Base-by-base conservation (phyloP, 1,284 basidiomycete species). In the Grifola frondosa region DNA sequence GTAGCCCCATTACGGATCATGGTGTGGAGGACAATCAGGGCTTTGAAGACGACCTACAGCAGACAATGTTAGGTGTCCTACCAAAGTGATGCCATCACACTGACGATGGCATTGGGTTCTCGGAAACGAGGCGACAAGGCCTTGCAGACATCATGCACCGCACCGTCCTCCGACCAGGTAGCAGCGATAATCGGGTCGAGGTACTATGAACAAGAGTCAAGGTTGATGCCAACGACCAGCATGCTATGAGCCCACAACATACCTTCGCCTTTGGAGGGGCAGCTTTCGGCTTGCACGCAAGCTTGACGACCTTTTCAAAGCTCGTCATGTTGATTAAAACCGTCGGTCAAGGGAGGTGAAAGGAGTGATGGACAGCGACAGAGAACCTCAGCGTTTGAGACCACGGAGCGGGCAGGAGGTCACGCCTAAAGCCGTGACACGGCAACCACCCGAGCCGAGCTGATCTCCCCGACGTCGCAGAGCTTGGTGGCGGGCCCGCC, bases 1-100 rank as follows among this genome's bases (percentile, higher is more conserved):
- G 95, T 94, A 11, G 90, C 80, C 13, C 94, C 95, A 48, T 92
- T 91, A 22, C 95, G 83, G 60, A 99, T 90, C 85, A 99, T 90
- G 23, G 87, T 93, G 64, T 99, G 96, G 16, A 98, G 72, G 6
- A 97, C 91, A 58, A 99, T 85, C 55, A 99, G 75, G 0, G 94
- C 91, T 62, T 99, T 99, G 83, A 98, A 97, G 13, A 93, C 94
- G 54, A 97, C 78, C 92, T 95, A 36, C 37, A 20, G 46, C 9
- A 12, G 29, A 16, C 39, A 35, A 45, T 16, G 31, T 33, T n/a
- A 24, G 19, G 15, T 16, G 34, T 30, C 11, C 19, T 46, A 40
- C 33, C 42, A 33, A 10, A 17, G 33, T 34, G 5, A 33, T 20
- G 33, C 12, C 20, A 37, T 15, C 23, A 35, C 26, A 74, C 87